Percentiles rank a stretch among this genome's conserved stretches.
Evolutionary conservation across 495 filamentous ascomycete genomes (phyloP).

Genomic region (Apodospora peruviana): DNA sequence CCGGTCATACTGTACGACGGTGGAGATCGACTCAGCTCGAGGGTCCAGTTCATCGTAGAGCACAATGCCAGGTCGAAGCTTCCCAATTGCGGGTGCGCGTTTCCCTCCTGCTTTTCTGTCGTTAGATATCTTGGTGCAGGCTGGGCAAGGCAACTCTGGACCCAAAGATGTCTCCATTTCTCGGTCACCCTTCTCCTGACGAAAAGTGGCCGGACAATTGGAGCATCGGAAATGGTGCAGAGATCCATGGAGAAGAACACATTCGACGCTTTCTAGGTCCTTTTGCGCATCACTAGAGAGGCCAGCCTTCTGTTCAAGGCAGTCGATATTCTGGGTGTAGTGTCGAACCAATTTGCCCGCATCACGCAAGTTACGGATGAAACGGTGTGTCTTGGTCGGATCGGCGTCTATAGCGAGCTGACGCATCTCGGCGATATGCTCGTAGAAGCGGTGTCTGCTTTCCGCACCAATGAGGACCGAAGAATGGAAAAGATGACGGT

Average conservation of each 20-base stretch:
- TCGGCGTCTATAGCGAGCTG: no score
- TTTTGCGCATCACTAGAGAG: constrained; percentile 10
- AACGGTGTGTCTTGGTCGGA: no score
- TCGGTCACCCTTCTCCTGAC: constrained; percentile 8
- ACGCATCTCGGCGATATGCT: no score
- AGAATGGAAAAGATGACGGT: no score
- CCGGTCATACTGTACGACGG: constrained; percentile 10
- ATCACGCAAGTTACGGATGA: no score
- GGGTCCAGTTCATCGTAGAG: constrained; percentile 12
- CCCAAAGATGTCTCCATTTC: constrained; percentile 8
- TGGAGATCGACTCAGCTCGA: constrained; percentile 11
- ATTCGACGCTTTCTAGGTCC: constrained; percentile 9
- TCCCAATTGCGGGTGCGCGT: constrained; percentile 9
- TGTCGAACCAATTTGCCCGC: constrained; percentile 11
- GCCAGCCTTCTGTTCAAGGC: constrained; percentile 12
- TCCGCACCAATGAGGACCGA: no score
- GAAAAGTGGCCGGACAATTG: constrained; percentile 4
- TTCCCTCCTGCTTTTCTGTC: constrained; percentile 9
- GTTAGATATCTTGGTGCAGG: constrained; percentile 8
- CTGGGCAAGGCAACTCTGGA: constrained; percentile 4
- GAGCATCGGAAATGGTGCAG: constrained; percentile 10
- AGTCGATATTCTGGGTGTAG: constrained; percentile 15
- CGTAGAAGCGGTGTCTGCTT: no score
- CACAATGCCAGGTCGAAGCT: constrained; percentile 10
- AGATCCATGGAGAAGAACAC: constrained; percentile 14